Base-by-base conservation (phyloP, 139 green algal genomes). In the Cymbomonas tetramitiformis region DNA sequence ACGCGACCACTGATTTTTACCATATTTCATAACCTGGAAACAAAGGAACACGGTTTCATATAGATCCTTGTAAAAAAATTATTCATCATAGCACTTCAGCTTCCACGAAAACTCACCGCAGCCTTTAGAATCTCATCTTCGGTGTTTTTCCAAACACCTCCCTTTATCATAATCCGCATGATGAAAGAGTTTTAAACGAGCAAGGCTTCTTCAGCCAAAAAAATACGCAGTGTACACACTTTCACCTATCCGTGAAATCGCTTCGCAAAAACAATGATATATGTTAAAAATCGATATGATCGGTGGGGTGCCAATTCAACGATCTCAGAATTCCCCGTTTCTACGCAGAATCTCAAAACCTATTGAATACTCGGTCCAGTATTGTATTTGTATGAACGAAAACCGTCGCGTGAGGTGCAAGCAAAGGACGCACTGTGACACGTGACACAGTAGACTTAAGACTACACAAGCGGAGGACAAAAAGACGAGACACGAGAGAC, bases 91-190 rank as follows among this genome's bases (percentile, higher is more conserved):
- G n/a, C n/a, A n/a, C n/a, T n/a, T n/a, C n/a, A n/a, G n/a, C n/a
- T n/a, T n/a, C n/a, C n/a, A n/a, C n/a, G n/a, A n/a, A n/a, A n/a
- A n/a, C n/a, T n/a, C 2, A 99, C 92, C 21, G 92, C 92, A 15
- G 91, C 92, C 69, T 99, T 99, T 30, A 99, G 80, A 51, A 98
- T 99, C 59, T 99, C 92, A 88, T 99, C 92, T 81, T 95, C 92
- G 12, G 87, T 98, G 79, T 99, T 99, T 62, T 97, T 97, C 88
- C 91, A 99, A 33, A 97, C 82, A 48, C 86, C 88, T 48, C 88
- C 88, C 59, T 95, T 94, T 61, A 93, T 90, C 70, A 84, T 79
- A 54, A 94, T 90, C 69, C 84, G 72, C 81, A 93, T 90, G 36
- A 67, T 71, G 38, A 5, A 58, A 1, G 43, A 26, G 38, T 70